Base-by-base conservation (phyloP, 352 stramenopile genomes). In the Paralagenidium karlingii region DNA sequence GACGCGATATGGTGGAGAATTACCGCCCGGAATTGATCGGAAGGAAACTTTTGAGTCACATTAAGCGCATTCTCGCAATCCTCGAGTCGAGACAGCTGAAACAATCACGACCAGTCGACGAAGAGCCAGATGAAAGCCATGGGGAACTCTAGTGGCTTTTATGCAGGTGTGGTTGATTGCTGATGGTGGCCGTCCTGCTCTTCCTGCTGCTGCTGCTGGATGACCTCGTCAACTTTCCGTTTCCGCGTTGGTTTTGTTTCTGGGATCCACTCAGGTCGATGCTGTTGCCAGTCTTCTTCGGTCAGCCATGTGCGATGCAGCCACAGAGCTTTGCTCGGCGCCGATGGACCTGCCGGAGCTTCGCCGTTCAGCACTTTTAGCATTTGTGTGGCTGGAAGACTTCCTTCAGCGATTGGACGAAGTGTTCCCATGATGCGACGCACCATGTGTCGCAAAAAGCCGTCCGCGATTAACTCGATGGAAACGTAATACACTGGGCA, bases 401-500 rank as follows among this genome's bases (percentile, higher is more conserved):
- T 64, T 10, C 78, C 75, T 61, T 92, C 78, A 15, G 58, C 75
- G 48, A 92, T 87, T 3, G 63, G 71, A 8, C 78, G 69, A 26
- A 83, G 38, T 7, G 73, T 92, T 31, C 78, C 78, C 10, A 92
- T 63, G 49, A 92, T 92, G 5, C 78, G 73, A 8, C 78, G 73
- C 47, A 92, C 73, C 78, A 92, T 92, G 55, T 92, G 78, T 8
- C 78, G 53, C n/a, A 92, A 47, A 42, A 92, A 92, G 4, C 78
- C 78, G 32, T 81, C 87, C 20, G 75, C 78, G 27, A 85, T 51
- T 16, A 92, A 56, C 55, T 92, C 78, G 18, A 92, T 60, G 49
- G 75, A 92, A 22, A 89, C 60, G 28, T 82, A 86, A 40, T 89
- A 60, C 15, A 39, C 28, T 40, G 39, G 19, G 39, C 13, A 25